phyloP scores from a whole-genome alignment of 108 stramenopile genomes.

The Fistulifera pelliculosa region DNA sequence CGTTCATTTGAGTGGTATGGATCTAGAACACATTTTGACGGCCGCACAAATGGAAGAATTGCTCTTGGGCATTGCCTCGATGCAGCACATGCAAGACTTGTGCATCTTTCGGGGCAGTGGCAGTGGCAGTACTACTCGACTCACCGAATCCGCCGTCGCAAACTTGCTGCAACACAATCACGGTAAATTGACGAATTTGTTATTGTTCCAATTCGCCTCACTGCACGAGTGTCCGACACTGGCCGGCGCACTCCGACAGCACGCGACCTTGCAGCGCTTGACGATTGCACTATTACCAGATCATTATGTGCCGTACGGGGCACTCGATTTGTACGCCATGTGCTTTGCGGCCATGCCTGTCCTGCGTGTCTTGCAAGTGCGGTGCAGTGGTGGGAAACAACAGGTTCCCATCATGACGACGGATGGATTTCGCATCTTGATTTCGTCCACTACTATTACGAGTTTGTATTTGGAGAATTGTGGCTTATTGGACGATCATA shows the following conservation, averaged over 20 bases:
- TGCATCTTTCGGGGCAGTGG: conserved; percentile 7
- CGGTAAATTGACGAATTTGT: background rate
- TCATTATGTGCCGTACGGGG: conserved; percentile 1
- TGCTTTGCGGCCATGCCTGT: conserved; percentile 2
- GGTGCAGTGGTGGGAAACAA: conserved; percentile 1
- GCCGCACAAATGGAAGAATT: background rate
- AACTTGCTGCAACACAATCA: background rate
- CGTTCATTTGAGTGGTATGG: conserved; percentile 13
- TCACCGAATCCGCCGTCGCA: conserved; percentile 2
- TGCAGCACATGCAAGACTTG: conserved; percentile 4
- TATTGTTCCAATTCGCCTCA: conserved; percentile 3
- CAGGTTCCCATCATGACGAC: conserved; percentile 6
- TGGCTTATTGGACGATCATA: conserved; percentile 10
- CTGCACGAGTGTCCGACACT: background rate
- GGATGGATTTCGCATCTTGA: conserved; percentile 3
- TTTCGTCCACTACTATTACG: conserved; percentile 1
- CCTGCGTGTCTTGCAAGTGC: background rate
- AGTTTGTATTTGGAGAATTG: conserved; percentile 7
- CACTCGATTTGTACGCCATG: conserved; percentile 10
- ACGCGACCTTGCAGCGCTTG: conserved; percentile 5
- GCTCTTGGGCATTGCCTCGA: conserved; percentile 1
- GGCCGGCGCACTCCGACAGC: conserved; percentile 5
- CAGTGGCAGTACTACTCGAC: background rate
- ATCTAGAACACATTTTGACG: background rate
- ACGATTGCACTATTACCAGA: conserved; percentile 4